Percentiles rank a stretch among this genome's conserved stretches.
Conservation (phyloP, 2,329 filamentous ascomycete species). For the Aspergillus eucalypticola region DNA sequence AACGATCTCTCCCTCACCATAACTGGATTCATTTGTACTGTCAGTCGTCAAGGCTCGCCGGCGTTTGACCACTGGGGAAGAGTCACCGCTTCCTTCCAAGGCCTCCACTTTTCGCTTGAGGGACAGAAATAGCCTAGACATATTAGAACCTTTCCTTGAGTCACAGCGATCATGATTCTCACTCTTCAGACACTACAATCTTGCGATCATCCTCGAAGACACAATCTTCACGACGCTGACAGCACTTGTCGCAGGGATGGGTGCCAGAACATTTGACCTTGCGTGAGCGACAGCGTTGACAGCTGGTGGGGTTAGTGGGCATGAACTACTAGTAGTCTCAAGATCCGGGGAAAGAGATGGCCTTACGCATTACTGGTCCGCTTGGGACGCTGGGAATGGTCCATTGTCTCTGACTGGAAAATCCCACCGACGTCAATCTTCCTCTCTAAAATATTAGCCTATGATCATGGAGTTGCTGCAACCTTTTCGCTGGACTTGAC, state of each 20-base stretch:
- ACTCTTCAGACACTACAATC: conserved; percentile 48
- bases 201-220: conserved; percentile 46
- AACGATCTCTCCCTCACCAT: not conserved
- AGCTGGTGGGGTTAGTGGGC: conserved; percentile 26
- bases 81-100: conserved; percentile 11
- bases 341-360: not conserved
- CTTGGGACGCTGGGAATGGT: conserved; percentile 17
- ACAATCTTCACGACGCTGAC: conserved; percentile 37
- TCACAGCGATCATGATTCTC: not conserved
- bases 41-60: conserved; percentile 3
- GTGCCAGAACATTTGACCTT: conserved; percentile 43
- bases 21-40: not conserved
- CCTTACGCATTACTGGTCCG: conserved; percentile 25
- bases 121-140: conserved; percentile 18
- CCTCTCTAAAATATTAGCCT: too few species aligned
- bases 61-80: conserved; percentile 20
- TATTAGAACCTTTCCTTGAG: not conserved
- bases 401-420: conserved; percentile 8
- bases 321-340: not conserved
- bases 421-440: too few species aligned
- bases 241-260: conserved; percentile 41
- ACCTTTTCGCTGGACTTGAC: not conserved
- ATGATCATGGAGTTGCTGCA: not conserved
- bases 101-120: conserved; percentile 21
- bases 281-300: conserved; percentile 40